phyloP scores from a whole-genome alignment of 352 stramenopile species.

The Phytophthora quininea region DNA sequence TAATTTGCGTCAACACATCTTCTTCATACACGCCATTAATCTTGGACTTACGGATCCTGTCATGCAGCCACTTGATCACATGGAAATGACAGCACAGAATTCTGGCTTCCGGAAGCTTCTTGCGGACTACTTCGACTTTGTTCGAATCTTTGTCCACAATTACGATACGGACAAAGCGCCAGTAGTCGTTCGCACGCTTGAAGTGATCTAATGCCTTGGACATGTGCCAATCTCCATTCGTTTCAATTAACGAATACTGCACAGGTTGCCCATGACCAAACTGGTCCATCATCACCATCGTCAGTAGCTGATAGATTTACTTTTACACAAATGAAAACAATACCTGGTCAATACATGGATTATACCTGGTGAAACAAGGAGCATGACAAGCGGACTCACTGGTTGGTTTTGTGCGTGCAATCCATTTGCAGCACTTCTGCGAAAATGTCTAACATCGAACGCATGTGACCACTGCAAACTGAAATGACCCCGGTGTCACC shows the following conservation, averaged over 20 bases:
- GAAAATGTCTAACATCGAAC: conserved; percentile 4
- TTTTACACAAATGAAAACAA: conserved; percentile 10
- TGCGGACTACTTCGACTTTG: not conserved
- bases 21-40: conserved; percentile 5
- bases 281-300: conserved; percentile 14
- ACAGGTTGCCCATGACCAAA: conserved; percentile 7
- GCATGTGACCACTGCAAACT: conserved; percentile 4
- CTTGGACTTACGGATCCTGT: conserved; percentile 3
- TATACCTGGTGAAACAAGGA: conserved; percentile 4
- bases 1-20: conserved; percentile 11
- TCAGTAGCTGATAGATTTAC: conserved; percentile 17
- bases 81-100: conserved; percentile 13
- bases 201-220: conserved; percentile 9
- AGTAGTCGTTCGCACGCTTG: conserved; percentile 17
- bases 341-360: conserved; percentile 2
- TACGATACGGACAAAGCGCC: conserved; percentile 6
- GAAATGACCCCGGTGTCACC: conserved; percentile 16
- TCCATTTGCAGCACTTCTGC: conserved; percentile 15
- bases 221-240: conserved; percentile 13
- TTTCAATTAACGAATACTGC: conserved; percentile 16
- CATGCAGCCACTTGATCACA: conserved; percentile 21
- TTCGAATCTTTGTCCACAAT: conserved; percentile 19
- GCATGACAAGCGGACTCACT: no score
- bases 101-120: conserved; percentile 6
- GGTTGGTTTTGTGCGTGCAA: conserved; percentile 15